Conservation (phyloP, 2,329 filamentous ascomycete genomes). For the Neopestalotiopsis sp. region DNA sequence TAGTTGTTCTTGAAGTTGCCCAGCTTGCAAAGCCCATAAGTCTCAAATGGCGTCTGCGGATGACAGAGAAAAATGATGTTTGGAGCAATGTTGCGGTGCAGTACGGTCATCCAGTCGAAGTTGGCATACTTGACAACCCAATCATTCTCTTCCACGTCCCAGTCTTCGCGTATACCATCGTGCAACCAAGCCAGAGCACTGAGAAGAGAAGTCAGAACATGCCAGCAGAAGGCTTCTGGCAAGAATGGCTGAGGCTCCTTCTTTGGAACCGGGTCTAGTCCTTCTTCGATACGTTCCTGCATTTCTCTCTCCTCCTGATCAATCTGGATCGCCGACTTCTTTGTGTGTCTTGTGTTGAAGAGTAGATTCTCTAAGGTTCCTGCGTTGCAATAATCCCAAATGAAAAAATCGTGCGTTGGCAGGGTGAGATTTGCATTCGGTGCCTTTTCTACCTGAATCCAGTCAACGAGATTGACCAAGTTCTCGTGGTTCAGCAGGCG, state of each 20-base stretch:
- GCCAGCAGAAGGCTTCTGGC: slow-evolving; percentile 62
- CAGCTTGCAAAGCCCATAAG: slow-evolving; percentile 60
- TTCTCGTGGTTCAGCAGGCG: slow-evolving; percentile 56
- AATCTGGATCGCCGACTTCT: slow-evolving; percentile 9
- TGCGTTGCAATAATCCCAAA: slow-evolving; percentile 61
- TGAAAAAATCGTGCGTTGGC: slow-evolving; percentile 37
- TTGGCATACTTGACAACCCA: slow-evolving; percentile 31
- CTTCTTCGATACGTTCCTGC: neutral
- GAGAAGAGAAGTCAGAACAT: slow-evolving; percentile 54
- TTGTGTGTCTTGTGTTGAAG: slow-evolving; percentile 13
- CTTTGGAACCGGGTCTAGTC: neutral
- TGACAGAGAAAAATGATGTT: slow-evolving; percentile 58
- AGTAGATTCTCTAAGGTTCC: slow-evolving; percentile 53
- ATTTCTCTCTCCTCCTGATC: slow-evolving; percentile 20
- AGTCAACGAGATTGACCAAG: slow-evolving; percentile 49
- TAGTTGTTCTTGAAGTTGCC: slow-evolving; percentile 51
- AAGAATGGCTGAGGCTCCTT: slow-evolving; percentile 38
- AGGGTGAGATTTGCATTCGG: slow-evolving; percentile 23
- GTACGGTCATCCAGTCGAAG: slow-evolving; percentile 55
- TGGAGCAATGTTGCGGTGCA: slow-evolving; percentile 54
- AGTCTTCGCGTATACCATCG: slow-evolving; percentile 45
- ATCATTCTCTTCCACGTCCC: slow-evolving; percentile 19
- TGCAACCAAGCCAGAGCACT: slow-evolving; percentile 60
- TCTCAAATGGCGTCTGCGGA: slow-evolving; percentile 48
- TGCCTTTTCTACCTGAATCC: slow-evolving; percentile 33